Conservation (phyloP, 257 asterid genomes). For the Solanum pimpinellifolium region DNA sequence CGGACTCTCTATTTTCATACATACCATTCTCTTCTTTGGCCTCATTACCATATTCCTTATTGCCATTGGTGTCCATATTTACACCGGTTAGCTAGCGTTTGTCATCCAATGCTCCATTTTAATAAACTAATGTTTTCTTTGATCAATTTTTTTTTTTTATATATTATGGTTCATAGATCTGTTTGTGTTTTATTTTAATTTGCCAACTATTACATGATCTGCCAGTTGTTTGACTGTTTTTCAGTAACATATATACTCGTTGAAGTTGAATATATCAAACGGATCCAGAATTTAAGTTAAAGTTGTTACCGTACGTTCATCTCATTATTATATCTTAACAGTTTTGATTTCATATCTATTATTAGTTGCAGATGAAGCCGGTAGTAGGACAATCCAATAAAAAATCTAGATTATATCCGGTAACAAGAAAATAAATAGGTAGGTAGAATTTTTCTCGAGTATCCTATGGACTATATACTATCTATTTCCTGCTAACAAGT, state of each 20-base stretch:
- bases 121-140: not conserved
- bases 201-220: not conserved
- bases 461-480: not conserved
- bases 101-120: not conserved
- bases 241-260: not conserved
- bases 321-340: not conserved
- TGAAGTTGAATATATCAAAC: not conserved
- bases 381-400: not conserved
- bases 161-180: no score
- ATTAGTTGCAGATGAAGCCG: not conserved
- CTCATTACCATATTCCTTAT: constrained; percentile 67
- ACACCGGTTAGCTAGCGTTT: constrained; percentile 28
- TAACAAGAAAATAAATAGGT: not conserved
- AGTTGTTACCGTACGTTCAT: not conserved
- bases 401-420: not conserved
- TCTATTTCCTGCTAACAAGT: not conserved
- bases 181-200: not conserved
- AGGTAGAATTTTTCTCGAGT: not conserved
- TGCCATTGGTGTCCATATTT: constrained; percentile 67
- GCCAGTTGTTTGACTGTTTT: not conserved
- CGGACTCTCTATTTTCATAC: constrained; percentile 62
- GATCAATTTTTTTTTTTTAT: no score
- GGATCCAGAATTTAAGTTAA: not conserved
- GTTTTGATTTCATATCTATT: not conserved
- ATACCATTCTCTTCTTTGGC: constrained; percentile 62